These are phyloP conservation scores for Trametes villosa DNA, from an alignment of 768 basidiomycete species.

Conservation along the genomic window DNA sequence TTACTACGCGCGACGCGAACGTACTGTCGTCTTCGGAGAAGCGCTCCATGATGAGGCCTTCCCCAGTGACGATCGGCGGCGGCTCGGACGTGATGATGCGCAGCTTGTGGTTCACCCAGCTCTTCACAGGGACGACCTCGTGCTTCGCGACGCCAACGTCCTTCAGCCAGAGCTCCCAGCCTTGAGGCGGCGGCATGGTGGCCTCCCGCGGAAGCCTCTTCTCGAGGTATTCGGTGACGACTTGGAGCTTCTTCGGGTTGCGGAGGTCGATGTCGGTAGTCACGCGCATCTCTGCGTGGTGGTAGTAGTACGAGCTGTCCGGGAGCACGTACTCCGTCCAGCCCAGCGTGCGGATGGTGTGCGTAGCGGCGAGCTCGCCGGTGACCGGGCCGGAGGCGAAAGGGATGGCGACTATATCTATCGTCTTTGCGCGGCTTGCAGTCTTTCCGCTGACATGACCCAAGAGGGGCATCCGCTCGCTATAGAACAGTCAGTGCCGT, in stretches of 20 bases:
- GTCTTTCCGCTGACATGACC: slow-evolving; percentile 37
- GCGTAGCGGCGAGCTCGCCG: slow-evolving; percentile 28
- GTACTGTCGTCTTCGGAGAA: slow-evolving; percentile 47
- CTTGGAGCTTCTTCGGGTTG: slow-evolving; percentile 51
- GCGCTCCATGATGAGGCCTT: slow-evolving; percentile 25
- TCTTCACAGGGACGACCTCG: slow-evolving; percentile 45
- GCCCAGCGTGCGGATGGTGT: slow-evolving; percentile 52
- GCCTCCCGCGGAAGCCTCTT: slow-evolving; percentile 36
- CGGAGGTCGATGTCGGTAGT: slow-evolving; percentile 77
- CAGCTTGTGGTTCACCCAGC: slow-evolving; percentile 71
- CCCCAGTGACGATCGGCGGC: slow-evolving; percentile 35
- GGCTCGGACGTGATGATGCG: slow-evolving; percentile 54
- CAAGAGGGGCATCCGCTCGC: slow-evolving; percentile 60
- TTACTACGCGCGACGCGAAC: slow-evolving; percentile 20
- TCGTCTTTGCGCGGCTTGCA: slow-evolving; percentile 26
- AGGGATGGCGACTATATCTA: slow-evolving; percentile 22
- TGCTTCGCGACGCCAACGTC: slow-evolving; percentile 40
- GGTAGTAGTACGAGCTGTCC: slow-evolving; percentile 71
- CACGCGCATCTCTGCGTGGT: slow-evolving; percentile 60
- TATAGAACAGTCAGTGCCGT: slow-evolving; percentile 27
- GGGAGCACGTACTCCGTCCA: slow-evolving; percentile 82
- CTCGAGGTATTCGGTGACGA: slow-evolving; percentile 51
- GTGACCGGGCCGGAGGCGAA: slow-evolving; percentile 24
- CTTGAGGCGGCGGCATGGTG: slow-evolving; percentile 39
- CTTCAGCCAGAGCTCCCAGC: slow-evolving; percentile 69